phyloP scores from a whole-genome alignment of 331 rosid genomes.

The Stylosanthes scabra region DNA sequence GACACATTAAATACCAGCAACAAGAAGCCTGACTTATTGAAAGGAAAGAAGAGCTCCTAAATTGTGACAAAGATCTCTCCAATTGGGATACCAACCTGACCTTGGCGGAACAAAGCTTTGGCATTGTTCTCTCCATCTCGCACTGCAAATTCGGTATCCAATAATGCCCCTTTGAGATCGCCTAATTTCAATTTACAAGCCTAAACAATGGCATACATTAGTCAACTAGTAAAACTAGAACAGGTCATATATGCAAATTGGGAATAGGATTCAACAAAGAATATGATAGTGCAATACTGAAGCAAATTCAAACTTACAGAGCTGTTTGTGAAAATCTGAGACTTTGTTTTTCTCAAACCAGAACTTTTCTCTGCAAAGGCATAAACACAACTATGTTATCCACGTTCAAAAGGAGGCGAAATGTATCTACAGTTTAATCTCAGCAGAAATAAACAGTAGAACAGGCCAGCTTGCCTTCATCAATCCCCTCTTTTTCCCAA shows the following conservation, averaged over 20 bases:
- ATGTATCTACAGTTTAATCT: slow-evolving; percentile 14
- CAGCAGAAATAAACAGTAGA: slow-evolving; percentile 9
- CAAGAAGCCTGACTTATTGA: slow-evolving; percentile 3
- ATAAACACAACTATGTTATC: slow-evolving; percentile 27
- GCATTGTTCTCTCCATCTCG: slow-evolving; percentile 91
- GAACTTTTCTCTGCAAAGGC: slow-evolving; percentile 73
- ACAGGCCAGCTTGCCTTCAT: slow-evolving; percentile 65
- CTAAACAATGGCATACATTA: slow-evolving; percentile 10
- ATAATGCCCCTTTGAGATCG: slow-evolving; percentile 70
- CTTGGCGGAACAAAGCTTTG: slow-evolving; percentile 95
- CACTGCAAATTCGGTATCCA: slow-evolving; percentile 94
- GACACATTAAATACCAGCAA: slow-evolving; percentile 20
- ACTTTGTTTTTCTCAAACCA: slow-evolving; percentile 78
- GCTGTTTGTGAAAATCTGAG: slow-evolving; percentile 94
- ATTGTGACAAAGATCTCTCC: slow-evolving; percentile 4
- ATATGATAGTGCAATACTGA: slow-evolving; percentile 1
- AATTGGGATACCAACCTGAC: slow-evolving; percentile 77
- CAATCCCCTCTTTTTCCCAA: slow-evolving; percentile 98
- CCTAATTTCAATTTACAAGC: too few relatives aligned
- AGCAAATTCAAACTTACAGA: slow-evolving; percentile 63
- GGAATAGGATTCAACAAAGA: slow-evolving; percentile 18
- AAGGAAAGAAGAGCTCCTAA: not conserved
- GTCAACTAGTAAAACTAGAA: slow-evolving; percentile 11
- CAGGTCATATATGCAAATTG: too few relatives aligned
- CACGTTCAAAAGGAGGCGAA: slow-evolving; percentile 9